A percentile compares a stretch with the other conserved stretches of the same genome.
Evolutionary conservation across 192 early-diverging fungal species (phyloP).

Genomic region (Linnemannia exigua): DNA sequence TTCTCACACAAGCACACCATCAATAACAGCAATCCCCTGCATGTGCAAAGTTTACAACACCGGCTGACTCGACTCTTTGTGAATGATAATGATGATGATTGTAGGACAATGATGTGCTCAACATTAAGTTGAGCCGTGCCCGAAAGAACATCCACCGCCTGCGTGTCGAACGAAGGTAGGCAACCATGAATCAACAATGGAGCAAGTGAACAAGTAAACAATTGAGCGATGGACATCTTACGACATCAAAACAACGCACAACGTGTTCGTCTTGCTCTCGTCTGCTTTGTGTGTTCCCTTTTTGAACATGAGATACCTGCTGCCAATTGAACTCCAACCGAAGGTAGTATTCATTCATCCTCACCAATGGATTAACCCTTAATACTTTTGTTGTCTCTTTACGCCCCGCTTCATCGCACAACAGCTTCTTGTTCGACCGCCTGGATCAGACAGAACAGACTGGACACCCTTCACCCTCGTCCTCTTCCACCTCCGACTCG

Average conservation of each 20-base stretch:
- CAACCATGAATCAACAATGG: too few species aligned
- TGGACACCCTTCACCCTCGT: slow-evolving; percentile 15
- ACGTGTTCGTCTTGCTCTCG: neutral
- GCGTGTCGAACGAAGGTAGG: slow-evolving; percentile 63
- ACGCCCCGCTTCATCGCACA: neutral
- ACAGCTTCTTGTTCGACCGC: slow-evolving; percentile 55
- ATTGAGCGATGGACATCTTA: neutral
- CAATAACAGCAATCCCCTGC: neutral
- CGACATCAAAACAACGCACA: neutral
- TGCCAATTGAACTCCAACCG: neutral
- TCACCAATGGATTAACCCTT: neutral
- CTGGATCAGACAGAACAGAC: slow-evolving; percentile 40
- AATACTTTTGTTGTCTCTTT: neutral
- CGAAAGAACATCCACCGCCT: slow-evolving; percentile 61
- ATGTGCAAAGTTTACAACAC: neutral
- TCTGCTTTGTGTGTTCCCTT: neutral
- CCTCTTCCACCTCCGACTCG: slow-evolving; percentile 34
- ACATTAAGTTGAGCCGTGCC: slow-evolving; percentile 56
- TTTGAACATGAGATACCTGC: too few species aligned
- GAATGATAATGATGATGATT: neutral
- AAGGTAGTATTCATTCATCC: neutral
- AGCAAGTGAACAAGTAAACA: too few species aligned
- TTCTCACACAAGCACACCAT: neutral
- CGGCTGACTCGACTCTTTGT: neutral
- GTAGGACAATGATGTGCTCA: slow-evolving; percentile 64